Percentiles rank a stretch among this genome's conserved stretches.
phyloP scores from a whole-genome alignment of 176 grass and related monocot genomes.

The Metroxylon sagu region DNA sequence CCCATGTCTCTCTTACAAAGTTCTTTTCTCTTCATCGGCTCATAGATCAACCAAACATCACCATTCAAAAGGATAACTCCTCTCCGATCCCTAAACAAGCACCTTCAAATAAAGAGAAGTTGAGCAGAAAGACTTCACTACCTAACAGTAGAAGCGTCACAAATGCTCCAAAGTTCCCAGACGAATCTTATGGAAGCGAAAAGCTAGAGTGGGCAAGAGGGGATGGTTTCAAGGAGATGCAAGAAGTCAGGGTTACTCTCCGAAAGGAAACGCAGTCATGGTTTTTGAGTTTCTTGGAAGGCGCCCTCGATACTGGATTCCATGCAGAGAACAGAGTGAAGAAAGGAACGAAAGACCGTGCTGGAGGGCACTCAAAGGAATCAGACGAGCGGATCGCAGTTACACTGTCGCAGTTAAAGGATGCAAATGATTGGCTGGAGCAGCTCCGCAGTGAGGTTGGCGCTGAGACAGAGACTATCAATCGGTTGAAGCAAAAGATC shows the following conservation, averaged over 20 bases:
- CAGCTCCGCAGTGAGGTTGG: slow-evolving; percentile 38
- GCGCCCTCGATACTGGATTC: slow-evolving; percentile 55
- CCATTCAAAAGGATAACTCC: slow-evolving; percentile 42
- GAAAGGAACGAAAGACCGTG: slow-evolving; percentile 31
- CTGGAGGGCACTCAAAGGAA: slow-evolving; percentile 41
- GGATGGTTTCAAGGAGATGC: slow-evolving; percentile 89
- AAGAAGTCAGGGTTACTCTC: slow-evolving; percentile 54
- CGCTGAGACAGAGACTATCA: slow-evolving; percentile 39
- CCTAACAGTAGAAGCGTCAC: slow-evolving; percentile 32
- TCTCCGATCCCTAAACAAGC: slow-evolving; percentile 34
- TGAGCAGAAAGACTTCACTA: slow-evolving; percentile 33
- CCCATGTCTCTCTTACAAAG: slow-evolving; percentile 57
- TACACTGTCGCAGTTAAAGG: slow-evolving; percentile 81
- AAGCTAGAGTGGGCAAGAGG: slow-evolving; percentile 72
- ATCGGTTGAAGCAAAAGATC: slow-evolving; percentile 81
- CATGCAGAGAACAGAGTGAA: slow-evolving; percentile 37
- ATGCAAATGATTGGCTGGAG: slow-evolving; percentile 83
- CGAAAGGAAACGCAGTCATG: slow-evolving; percentile 53
- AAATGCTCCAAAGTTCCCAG: slow-evolving; percentile 25
- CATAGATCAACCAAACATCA: slow-evolving; percentile 50
- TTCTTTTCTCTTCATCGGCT: slow-evolving; percentile 79
- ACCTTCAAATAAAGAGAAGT: slow-evolving; percentile 48
- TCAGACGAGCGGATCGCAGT: slow-evolving; percentile 60
- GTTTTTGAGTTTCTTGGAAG: slow-evolving; percentile 88
- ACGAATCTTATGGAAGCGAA: slow-evolving; percentile 42